phyloP scores from a whole-genome alignment of 495 filamentous ascomycete species.

The Aspergillus egyptiacus region DNA sequence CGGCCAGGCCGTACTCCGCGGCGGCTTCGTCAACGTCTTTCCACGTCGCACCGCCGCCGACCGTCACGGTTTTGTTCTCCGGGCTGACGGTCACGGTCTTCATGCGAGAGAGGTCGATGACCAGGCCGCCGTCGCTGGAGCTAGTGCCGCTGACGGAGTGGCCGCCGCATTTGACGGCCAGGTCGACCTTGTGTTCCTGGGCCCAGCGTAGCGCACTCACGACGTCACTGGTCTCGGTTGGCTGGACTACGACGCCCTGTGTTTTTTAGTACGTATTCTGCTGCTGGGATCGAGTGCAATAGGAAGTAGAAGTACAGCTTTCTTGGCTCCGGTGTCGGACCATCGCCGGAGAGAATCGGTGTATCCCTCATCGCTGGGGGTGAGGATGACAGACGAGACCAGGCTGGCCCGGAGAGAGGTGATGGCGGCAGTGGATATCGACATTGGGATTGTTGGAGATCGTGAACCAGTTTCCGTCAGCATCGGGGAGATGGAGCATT shows the following conservation, averaged over 20 bases:
- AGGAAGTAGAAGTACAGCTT: conserved; percentile 6
- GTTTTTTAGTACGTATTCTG: neutral
- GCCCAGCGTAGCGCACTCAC: conserved; percentile 38
- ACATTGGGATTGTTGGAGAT: too few relatives aligned
- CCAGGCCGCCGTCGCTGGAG: conserved; percentile 1
- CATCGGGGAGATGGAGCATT: too few relatives aligned
- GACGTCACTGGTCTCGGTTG: conserved; percentile 33
- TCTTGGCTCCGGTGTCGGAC: conserved; percentile 13
- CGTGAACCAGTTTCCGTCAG: too few relatives aligned
- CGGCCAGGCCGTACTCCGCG: conserved; percentile 33
- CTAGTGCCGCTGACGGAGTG: conserved; percentile 31
- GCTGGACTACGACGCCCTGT: conserved; percentile 39
- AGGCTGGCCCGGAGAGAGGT: conserved; percentile 21
- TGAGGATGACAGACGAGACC: conserved; percentile 21
- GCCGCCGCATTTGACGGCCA: conserved; percentile 50
- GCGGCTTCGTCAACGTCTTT: conserved; percentile 2
- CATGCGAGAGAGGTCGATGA: conserved; percentile 7
- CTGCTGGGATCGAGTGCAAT: neutral
- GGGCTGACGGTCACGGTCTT: conserved; percentile 5
- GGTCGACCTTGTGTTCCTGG: conserved; percentile 34
- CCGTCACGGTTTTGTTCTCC: neutral
- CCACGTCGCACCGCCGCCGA: conserved; percentile 6
- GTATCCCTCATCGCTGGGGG: conserved; percentile 6
- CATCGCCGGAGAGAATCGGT: conserved; percentile 10
- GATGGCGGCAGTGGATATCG: conserved; percentile 13